Evolutionary conservation across 108 stramenopile genomes (phyloP).

Genomic region (Chaetoceros tenuissimus): DNA sequence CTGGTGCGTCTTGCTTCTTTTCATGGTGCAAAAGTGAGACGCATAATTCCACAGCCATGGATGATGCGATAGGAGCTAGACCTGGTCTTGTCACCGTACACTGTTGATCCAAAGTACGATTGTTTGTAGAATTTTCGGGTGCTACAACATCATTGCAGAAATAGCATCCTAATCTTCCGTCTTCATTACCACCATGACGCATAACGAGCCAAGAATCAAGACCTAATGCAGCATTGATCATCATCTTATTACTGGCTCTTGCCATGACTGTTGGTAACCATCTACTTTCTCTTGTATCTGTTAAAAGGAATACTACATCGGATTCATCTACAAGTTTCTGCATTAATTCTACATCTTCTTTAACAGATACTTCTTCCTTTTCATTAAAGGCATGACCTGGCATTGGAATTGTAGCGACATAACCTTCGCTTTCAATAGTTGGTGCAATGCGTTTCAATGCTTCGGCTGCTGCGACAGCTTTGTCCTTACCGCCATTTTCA

Average conservation of each 20-base stretch:
- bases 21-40: constrained; percentile 92
- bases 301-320: constrained; percentile 93
- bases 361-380: constrained; percentile 37
- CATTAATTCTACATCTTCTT: constrained; percentile 51
- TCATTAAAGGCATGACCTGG: constrained; percentile 85
- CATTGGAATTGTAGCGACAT: constrained; percentile 93
- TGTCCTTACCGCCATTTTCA: constrained; percentile 64
- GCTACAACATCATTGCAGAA: constrained; percentile 99
- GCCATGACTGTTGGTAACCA: constrained; percentile 99
- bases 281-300: constrained; percentile 95
- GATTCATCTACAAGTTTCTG: constrained; percentile 59
- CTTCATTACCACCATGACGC: constrained; percentile 77
- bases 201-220: constrained; percentile 96
- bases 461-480: constrained; percentile 91
- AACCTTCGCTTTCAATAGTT: constrained; percentile 64
- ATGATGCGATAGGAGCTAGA: constrained; percentile 91
- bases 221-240: constrained; percentile 95
- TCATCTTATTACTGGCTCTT: constrained; percentile 69
- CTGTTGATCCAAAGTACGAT: constrained; percentile 98
- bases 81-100: constrained; percentile 99
- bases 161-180: constrained; percentile 86
- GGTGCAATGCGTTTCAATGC: constrained; percentile 70
- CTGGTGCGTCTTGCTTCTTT: constrained; percentile 41
- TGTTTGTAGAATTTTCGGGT: constrained; percentile 89
- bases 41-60: constrained; percentile 92